These are phyloP conservation scores for Aureobasidium sp. DNA, from an alignment of 2,329 filamentous ascomycete genomes.

Conservation along the genomic window DNA sequence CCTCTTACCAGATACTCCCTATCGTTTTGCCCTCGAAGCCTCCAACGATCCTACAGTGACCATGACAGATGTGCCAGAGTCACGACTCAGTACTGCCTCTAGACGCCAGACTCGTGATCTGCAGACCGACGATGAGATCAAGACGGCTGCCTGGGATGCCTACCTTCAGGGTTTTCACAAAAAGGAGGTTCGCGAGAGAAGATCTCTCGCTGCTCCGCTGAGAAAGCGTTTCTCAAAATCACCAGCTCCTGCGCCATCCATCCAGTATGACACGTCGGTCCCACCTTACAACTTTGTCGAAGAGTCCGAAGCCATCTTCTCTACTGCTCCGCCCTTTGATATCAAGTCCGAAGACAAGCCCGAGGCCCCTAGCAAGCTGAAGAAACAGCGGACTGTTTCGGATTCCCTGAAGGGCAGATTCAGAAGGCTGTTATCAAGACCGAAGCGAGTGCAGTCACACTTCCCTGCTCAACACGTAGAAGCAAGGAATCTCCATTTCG, in stretches of 20 bases:
- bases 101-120: conserved; percentile 19
- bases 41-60: not conserved
- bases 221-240: conserved; percentile 34
- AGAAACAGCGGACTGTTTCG: conserved; percentile 55
- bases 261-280: conserved; percentile 24
- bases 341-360: conserved; percentile 1
- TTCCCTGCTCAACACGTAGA: conserved; percentile 47
- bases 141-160: conserved; percentile 31
- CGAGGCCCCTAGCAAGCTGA: conserved; percentile 3
- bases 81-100: not conserved
- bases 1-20: not conserved
- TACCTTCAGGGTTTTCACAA: conserved; percentile 36
- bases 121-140: conserved; percentile 23
- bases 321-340: not conserved
- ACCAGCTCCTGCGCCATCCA: conserved; percentile 14
- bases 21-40: conserved; percentile 2
- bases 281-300: conserved; percentile 25
- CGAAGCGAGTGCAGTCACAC: conserved; percentile 29
- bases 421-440: conserved; percentile 49
- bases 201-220: conserved; percentile 39
- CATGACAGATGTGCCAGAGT: not conserved
- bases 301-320: conserved; percentile 19
- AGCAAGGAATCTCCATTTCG: conserved; percentile 28
- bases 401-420: conserved; percentile 55
- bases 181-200: conserved; percentile 34